phyloP scores from a whole-genome alignment of 768 basidiomycete species.

The Xerocomus potaroensis region DNA sequence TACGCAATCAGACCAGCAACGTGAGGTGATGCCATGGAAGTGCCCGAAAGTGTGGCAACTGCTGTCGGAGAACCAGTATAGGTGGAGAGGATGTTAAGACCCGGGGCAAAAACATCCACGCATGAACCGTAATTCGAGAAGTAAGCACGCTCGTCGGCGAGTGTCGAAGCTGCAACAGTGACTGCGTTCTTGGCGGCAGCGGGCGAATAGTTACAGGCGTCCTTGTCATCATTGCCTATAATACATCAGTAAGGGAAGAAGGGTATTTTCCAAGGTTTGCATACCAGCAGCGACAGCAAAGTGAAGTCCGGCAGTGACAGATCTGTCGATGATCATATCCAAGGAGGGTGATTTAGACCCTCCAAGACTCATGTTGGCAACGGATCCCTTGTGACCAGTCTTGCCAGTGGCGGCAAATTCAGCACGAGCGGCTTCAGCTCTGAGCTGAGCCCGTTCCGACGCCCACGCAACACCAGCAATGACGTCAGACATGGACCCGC shows the following conservation, averaged over 20 bases:
- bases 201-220: constrained; percentile 92
- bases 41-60: constrained; percentile 79
- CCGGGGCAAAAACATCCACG: constrained; percentile 92
- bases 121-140: constrained; percentile 92
- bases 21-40: constrained; percentile 95
- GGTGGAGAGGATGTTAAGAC: constrained; percentile 86
- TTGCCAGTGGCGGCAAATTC: constrained; percentile 71
- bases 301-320: constrained; percentile 82
- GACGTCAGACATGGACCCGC: constrained; percentile 93
- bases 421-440: constrained; percentile 55
- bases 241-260: not conserved
- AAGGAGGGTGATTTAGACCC: constrained; percentile 88
- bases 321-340: constrained; percentile 80
- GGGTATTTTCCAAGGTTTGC: constrained; percentile 19
- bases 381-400: constrained; percentile 88
- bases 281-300: constrained; percentile 95
- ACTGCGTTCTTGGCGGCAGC: constrained; percentile 85
- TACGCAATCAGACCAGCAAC: constrained; percentile 88
- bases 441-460: constrained; percentile 45
- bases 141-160: constrained; percentile 77
- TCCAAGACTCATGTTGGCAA: constrained; percentile 96
- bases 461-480: constrained; percentile 86
- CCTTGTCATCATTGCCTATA: constrained; percentile 73
- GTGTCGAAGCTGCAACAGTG: constrained; percentile 90
- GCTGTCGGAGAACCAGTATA: constrained; percentile 63